phyloP scores from a whole-genome alignment of 2,329 filamentous ascomycete species.

The Xylariaceae sp. region DNA sequence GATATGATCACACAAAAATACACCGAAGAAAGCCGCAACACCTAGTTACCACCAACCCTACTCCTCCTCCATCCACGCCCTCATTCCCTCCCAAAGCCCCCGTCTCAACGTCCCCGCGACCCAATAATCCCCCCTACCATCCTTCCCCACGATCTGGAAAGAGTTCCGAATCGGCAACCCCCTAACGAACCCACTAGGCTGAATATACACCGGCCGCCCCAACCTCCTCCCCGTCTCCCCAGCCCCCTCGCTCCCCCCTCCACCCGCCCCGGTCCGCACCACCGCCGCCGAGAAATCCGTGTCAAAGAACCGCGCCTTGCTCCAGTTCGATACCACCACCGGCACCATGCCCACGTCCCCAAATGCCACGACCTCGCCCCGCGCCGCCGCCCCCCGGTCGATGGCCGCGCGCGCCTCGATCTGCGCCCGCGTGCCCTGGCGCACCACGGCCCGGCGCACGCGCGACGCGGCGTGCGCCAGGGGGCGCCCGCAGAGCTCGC shows the following conservation, averaged over 20 bases:
- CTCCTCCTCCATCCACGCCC: no score
- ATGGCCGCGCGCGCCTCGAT: slow-evolving; percentile 31
- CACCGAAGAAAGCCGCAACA: no score
- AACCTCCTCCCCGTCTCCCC: slow-evolving; percentile 1
- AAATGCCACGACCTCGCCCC: slow-evolving; percentile 25
- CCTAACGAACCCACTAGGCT: slow-evolving; percentile 16
- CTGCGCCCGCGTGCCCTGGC: slow-evolving; percentile 30
- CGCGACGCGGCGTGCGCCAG: slow-evolving; percentile 23
- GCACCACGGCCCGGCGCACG: slow-evolving; percentile 27
- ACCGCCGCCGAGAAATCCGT: slow-evolving; percentile 25
- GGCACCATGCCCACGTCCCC: slow-evolving; percentile 28
- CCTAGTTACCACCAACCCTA: no score
- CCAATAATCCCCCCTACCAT: slow-evolving; percentile 26
- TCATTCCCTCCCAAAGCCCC: slow-evolving; percentile 16
- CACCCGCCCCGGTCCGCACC: background rate
- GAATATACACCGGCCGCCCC: slow-evolving; percentile 20
- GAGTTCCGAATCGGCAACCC: slow-evolving; percentile 21
- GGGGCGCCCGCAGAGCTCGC: slow-evolving; percentile 24
- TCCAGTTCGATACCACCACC: slow-evolving; percentile 30
- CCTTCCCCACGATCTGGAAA: slow-evolving; percentile 26
- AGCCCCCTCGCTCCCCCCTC: no score
- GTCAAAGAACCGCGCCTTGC: slow-evolving; percentile 23
- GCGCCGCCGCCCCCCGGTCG: slow-evolving; percentile 14
- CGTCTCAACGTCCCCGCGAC: slow-evolving; percentile 20
- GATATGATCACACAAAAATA: no score